Percentiles rank a stretch among this genome's conserved stretches.
These are phyloP conservation scores for Deinandra increscens DNA, from an alignment of 129 eudicot genomes.

Conservation along the genomic window DNA sequence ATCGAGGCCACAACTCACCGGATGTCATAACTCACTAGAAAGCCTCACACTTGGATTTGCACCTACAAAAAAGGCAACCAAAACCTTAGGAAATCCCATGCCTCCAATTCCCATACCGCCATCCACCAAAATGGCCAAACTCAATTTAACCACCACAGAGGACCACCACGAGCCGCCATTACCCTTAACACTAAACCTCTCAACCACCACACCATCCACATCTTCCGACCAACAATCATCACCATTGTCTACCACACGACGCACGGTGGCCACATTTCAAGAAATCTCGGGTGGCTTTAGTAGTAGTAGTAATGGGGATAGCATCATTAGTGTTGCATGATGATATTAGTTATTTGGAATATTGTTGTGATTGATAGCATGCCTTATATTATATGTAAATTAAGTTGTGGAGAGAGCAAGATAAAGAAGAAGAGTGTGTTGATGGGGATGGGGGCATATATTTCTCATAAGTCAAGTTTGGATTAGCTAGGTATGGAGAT, in stretches of 20 bases:
- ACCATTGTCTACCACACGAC: constrained; percentile 33
- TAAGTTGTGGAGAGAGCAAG: constrained; percentile 25
- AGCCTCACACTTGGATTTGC: constrained; percentile 36
- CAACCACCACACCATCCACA: constrained; percentile 36
- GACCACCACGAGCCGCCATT: constrained; percentile 25
- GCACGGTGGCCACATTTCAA: constrained; percentile 41
- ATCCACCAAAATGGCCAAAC: constrained; percentile 72
- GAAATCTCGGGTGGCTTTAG: constrained; percentile 55
- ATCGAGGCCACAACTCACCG: constrained; percentile 28
- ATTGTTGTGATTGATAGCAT: constrained; percentile 27
- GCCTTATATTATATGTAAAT: constrained; percentile 31
- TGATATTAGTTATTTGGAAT: constrained; percentile 2
- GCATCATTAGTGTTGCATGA: constrained; percentile 89
- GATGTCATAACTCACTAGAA: constrained; percentile 30
- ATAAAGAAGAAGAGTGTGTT: no score
- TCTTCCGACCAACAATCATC: constrained; percentile 43
- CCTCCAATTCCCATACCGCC: constrained; percentile 81
- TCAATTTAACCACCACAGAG: constrained; percentile 48
- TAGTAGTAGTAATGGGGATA: constrained; percentile 65
- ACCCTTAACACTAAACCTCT: constrained; percentile 61
- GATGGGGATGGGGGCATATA: not conserved
- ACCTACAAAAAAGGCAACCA: constrained; percentile 27
- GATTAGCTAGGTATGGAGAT: constrained; percentile 23
- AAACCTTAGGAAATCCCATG: constrained; percentile 40
- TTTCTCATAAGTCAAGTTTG: constrained; percentile 28